These are phyloP conservation scores for Saturnispora serradocipensis DNA, from an alignment of 805 yeast species.

Conservation along the genomic window DNA sequence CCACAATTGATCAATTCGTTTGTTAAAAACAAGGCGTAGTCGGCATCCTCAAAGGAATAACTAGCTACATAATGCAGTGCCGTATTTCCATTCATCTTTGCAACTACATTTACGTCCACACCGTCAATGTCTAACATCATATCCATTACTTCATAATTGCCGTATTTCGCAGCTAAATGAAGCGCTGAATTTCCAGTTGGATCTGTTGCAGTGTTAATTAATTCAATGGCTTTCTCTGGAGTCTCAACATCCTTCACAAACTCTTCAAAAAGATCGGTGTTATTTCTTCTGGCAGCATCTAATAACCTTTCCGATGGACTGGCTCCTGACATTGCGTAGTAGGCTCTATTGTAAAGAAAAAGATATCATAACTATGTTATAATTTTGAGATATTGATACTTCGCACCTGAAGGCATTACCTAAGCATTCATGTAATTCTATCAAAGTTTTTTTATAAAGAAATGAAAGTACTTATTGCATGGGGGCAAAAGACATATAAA, in stretches of 20 bases:
- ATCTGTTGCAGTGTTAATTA: constrained; percentile 64
- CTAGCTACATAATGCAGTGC: constrained; percentile 83
- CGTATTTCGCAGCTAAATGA: constrained; percentile 74
- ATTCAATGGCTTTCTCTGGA: constrained; percentile 30
- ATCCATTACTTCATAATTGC: constrained; percentile 82
- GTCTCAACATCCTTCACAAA: constrained; percentile 34
- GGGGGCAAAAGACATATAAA: no score
- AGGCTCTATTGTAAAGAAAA: neutral
- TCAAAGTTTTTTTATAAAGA: no score
- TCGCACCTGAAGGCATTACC: neutral
- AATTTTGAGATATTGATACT: neutral
- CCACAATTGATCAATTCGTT: constrained; percentile 89
- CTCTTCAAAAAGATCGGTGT: constrained; percentile 58
- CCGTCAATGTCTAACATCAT: constrained; percentile 77
- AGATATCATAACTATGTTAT: neutral
- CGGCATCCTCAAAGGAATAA: constrained; percentile 72
- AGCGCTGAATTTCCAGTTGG: constrained; percentile 74
- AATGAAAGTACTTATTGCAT: no score
- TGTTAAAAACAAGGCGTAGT: constrained; percentile 67
- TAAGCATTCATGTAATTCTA: neutral
- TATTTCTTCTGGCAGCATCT: constrained; percentile 84
- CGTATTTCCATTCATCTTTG: constrained; percentile 67
- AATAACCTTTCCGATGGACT: constrained; percentile 66
- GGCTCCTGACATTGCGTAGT: constrained; percentile 33
- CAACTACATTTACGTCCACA: constrained; percentile 78